Base-by-base conservation (phyloP, 2,329 filamentous ascomycete species). In the Trichoderma arundinaceum region DNA sequence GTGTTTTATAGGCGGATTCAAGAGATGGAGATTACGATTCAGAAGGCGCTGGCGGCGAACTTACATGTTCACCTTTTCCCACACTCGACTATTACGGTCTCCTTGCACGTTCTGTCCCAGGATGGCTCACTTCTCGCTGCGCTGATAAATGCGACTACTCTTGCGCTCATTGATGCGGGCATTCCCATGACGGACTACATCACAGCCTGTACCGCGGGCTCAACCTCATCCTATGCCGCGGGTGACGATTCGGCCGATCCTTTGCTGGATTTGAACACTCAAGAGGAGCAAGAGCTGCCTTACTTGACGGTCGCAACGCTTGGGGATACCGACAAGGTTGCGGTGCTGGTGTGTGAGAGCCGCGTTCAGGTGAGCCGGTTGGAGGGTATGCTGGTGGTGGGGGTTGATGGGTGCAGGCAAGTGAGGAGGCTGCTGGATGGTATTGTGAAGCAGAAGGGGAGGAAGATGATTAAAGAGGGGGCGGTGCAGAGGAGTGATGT, bases 141-240 rank as follows among this genome's bases (percentile, higher is more conserved):
- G 0, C 92, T 94, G 52, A 83, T 98, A 71, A 99, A 99, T 74
- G 95, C 95, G 4, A 87, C 91, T 0, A 97, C 94, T 0, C 86
- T 99, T 12, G 95, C 95, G 0, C 87, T 98, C 22, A 90, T 98
- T 68, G 95, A 99, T 75, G 95, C 95, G 0, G 95, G 95, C 60
- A 90, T 99, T 19, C 95, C 95, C 28, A 97, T 98, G 94, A 88
- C 89, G 2, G 92, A 96, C 75, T 96, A 97, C 75, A 86, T 98
- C 2, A 88, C 89, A 22, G 92, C 94, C 6, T 96, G 92, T 78
- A 97, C 94, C 0, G 91, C 92, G 0, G 95, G 94, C 4, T 91
- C 90, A 13, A 92, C 90, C 0, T 88, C 88, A 0, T 85, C 87
- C 0, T 86, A 90, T 70, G 82, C 86, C 0, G 82, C 83, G 1